These are phyloP conservation scores for Ascochyta clinopodiicola DNA, from an alignment of 2,329 filamentous ascomycete species.

Conservation along the genomic window DNA sequence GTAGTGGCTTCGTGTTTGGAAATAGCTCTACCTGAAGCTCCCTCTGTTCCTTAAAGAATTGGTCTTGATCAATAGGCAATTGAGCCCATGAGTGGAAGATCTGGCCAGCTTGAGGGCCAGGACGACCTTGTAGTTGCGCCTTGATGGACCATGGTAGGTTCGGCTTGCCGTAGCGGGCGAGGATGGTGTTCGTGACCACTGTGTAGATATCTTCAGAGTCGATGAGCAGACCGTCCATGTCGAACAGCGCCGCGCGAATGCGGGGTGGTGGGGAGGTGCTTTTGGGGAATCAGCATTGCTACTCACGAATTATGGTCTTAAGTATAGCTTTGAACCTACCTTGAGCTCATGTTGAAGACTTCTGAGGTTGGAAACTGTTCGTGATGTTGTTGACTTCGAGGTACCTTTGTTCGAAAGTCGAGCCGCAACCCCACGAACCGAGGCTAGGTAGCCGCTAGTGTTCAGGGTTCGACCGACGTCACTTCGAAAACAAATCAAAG, in stretches of 20 bases:
- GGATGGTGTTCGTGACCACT: constrained; percentile 78
- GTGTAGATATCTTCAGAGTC: constrained; percentile 94
- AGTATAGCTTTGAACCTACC: constrained; percentile 5
- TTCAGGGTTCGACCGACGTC: constrained; percentile 27
- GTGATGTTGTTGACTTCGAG: neutral
- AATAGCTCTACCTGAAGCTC: constrained; percentile 76
- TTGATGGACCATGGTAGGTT: constrained; percentile 92
- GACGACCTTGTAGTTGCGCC: constrained; percentile 77
- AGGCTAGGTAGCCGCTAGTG: constrained; percentile 20
- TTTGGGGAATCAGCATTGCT: neutral
- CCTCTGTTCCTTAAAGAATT: constrained; percentile 68
- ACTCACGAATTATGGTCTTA: neutral
- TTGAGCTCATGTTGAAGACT: constrained; percentile 23
- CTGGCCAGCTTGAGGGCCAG: constrained; percentile 62
- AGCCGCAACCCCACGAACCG: constrained; percentile 29
- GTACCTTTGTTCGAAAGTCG: constrained; percentile 12
- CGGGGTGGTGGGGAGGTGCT: constrained; percentile 60
- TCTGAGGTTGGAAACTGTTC: neutral
- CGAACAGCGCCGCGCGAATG: constrained; percentile 92
- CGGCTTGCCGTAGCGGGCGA: constrained; percentile 74
- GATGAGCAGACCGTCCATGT: constrained; percentile 97
- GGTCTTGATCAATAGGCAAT: constrained; percentile 74
- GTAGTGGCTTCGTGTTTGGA: constrained; percentile 74
- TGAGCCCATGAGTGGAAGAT: constrained; percentile 84
- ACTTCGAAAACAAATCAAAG: constrained; percentile 29